phyloP scores from a whole-genome alignment of 2,329 filamentous ascomycete genomes.

The Dryadomyces quercivorus region DNA sequence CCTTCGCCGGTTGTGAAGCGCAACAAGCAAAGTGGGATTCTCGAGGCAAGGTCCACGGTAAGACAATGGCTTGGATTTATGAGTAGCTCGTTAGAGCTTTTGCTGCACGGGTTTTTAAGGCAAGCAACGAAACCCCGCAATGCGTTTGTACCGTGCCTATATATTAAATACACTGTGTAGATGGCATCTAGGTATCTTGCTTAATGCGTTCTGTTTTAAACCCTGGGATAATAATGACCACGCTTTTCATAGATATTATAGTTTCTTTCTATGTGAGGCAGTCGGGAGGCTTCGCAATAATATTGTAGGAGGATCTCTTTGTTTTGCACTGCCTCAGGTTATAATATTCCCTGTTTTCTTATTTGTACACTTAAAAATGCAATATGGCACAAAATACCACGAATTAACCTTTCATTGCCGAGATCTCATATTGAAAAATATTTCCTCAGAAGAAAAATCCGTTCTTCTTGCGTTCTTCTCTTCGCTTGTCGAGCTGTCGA shows the following conservation, averaged over 20 bases:
- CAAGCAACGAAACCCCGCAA: not conserved
- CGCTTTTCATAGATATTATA: too few relatives aligned
- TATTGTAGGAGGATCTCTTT: too few relatives aligned
- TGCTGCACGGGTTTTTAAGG: not conserved
- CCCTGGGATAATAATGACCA: too few relatives aligned
- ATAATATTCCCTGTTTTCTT: too few relatives aligned
- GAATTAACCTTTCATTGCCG: not conserved
- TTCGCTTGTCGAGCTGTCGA: conserved; percentile 12
- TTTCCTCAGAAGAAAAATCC: not conserved
- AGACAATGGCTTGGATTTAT: not conserved
- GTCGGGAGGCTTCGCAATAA: too few relatives aligned
- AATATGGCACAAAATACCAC: not conserved
- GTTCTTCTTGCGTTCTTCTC: conserved; percentile 5
- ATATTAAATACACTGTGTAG: not conserved
- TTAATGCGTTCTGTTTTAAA: too few relatives aligned
- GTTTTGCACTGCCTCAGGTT: too few relatives aligned
- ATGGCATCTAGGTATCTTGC: not conserved
- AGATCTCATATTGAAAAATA: not conserved
- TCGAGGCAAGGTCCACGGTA: not conserved
- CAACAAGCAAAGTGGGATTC: not conserved
- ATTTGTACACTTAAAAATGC: not conserved
- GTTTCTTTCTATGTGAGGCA: too few relatives aligned
- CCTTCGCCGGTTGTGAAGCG: not conserved
- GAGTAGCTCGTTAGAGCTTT: not conserved
- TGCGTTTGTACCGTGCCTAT: not conserved